Percentiles rank a stretch among this genome's conserved stretches.
Evolutionary conservation across 129 eudicot species (phyloP).

Genomic region (Pittosporum tobira): DNA sequence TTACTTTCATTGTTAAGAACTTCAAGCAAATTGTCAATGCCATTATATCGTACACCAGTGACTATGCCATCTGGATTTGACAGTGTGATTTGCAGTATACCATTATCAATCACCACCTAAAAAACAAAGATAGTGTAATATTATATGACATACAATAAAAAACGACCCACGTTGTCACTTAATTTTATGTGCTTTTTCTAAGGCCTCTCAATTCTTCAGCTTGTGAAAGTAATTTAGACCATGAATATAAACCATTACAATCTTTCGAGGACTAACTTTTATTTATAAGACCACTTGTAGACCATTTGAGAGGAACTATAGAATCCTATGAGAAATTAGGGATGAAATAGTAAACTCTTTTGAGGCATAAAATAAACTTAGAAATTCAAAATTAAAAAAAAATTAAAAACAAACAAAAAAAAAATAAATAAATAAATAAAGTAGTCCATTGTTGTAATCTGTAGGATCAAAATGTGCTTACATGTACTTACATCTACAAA

Average conservation of each 20-base stretch:
- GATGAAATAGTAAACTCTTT: no score
- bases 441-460: no score
- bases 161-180: neutral
- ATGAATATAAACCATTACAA: neutral
- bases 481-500: no score
- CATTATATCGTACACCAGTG: constrained; percentile 61
- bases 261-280: no score
- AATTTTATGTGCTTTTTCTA: neutral
- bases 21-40: constrained; percentile 75
- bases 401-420: no score
- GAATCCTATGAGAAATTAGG: no score
- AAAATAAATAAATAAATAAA: no score
- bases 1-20: constrained; percentile 49
- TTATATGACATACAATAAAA: neutral
- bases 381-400: no score
- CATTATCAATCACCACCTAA: constrained; percentile 77
- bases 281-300: no score
- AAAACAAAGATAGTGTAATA: neutral
- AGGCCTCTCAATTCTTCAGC: neutral
- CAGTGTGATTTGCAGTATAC: constrained; percentile 62
- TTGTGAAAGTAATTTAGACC: neutral
- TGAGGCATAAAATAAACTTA: no score
- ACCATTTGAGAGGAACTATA: no score
- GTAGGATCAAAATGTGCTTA: no score
- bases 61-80: constrained; percentile 80